These are phyloP conservation scores for Climacium dendroides DNA, from an alignment of 225 moss, liverwort and hornwort species.

Conservation along the genomic window DNA sequence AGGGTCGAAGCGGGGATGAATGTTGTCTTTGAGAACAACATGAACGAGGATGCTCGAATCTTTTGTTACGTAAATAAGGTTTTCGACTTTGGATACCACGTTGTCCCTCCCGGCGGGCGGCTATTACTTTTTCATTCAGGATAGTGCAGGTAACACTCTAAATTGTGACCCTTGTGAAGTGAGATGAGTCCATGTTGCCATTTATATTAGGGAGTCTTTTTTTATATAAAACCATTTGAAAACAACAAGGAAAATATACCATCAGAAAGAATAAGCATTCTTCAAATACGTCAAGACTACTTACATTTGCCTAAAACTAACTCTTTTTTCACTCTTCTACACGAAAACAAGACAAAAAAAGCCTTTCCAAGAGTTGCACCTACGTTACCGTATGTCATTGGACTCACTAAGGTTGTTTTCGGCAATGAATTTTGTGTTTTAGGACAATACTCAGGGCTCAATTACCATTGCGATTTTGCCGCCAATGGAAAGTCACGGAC, in stretches of 20 bases:
- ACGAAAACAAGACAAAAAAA: too few relatives aligned
- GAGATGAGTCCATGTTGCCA: rapidly evolving
- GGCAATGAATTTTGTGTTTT: background rate
- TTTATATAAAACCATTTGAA: background rate
- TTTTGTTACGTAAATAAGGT: background rate
- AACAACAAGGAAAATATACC: background rate
- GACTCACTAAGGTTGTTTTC: background rate
- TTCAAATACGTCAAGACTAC: background rate
- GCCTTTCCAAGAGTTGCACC: background rate
- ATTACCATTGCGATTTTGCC: background rate
- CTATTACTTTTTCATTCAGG: background rate
- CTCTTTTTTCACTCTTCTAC: background rate
- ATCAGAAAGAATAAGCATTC: background rate
- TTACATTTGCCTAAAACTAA: background rate
- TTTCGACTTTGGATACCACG: background rate
- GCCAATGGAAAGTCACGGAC: background rate
- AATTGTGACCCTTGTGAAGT: background rate
- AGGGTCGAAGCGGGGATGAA: background rate
- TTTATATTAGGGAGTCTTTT: background rate
- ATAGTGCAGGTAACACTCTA: background rate
- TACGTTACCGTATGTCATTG: rapidly evolving
- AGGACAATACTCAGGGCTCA: background rate
- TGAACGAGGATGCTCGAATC: background rate
- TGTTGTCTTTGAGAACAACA: background rate
- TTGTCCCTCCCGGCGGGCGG: background rate